Evolutionary conservation across 352 stramenopile genomes (phyloP).

Genomic region (Pythium scleroteichum): DNA sequence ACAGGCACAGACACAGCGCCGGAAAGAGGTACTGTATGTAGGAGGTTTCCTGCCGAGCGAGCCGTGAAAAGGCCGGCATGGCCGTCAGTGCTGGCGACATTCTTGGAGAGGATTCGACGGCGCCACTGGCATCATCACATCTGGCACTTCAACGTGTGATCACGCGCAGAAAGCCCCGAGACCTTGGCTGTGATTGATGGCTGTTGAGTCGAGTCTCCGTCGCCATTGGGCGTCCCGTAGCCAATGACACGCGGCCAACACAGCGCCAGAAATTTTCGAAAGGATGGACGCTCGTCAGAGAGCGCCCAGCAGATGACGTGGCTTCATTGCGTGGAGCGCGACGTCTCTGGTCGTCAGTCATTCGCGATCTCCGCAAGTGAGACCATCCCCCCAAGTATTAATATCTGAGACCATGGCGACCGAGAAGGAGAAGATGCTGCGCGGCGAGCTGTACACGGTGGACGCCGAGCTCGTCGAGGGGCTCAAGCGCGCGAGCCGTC

Average conservation of each 20-base stretch:
- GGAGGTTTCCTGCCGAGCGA: no score
- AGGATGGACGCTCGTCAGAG: no score
- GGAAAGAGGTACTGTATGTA: no score
- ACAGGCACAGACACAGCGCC: no score
- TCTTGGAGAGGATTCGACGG: no score
- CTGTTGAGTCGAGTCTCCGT: no score
- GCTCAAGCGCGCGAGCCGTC: slow-evolving; percentile 32
- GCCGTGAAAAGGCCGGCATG: no score
- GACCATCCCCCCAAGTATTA: no score
- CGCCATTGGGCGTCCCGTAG: slow-evolving; percentile 5
- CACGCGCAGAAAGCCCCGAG: slow-evolving; percentile 2
- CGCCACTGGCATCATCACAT: background rate
- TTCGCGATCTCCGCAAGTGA: background rate
- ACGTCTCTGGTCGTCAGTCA: background rate
- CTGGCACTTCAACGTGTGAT: background rate
- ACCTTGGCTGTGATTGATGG: no score
- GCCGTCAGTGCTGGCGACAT: no score
- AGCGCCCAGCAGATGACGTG: no score
- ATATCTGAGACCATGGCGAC: slow-evolving; percentile 24
- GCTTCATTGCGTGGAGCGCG: background rate
- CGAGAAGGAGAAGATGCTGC: slow-evolving; percentile 66
- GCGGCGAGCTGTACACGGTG: slow-evolving; percentile 54
- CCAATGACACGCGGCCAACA: slow-evolving; percentile 14
- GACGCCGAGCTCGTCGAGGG: slow-evolving; percentile 43
- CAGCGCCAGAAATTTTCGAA: slow-evolving; percentile 1